Evolutionary conservation across 2,329 filamentous ascomycete species (phyloP).

Genomic region (Penicillium rolfsii): DNA sequence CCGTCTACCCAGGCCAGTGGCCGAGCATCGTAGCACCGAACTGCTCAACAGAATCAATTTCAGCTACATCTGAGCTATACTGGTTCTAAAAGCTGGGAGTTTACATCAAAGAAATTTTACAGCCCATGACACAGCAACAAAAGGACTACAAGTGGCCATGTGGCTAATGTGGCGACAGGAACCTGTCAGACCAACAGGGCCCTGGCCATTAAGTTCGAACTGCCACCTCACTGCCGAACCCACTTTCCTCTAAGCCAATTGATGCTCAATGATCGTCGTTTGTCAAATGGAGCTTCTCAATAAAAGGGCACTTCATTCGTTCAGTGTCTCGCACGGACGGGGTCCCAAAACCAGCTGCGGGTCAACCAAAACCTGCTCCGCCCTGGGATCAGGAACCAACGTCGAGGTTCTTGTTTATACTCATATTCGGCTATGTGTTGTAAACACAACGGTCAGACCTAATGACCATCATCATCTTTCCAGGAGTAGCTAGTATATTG

Average conservation of each 20-base stretch:
- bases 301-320: neutral
- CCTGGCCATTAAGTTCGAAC: neutral
- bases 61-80: neutral
- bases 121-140: neutral
- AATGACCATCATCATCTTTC: constrained; percentile 1
- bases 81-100: constrained; percentile 1
- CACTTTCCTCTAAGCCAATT: neutral
- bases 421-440: neutral
- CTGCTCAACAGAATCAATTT: neutral
- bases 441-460: neutral
- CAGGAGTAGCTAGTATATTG: neutral
- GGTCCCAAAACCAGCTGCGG: constrained; percentile 11
- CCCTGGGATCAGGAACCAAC: constrained; percentile 14
- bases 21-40: constrained; percentile 7
- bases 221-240: neutral
- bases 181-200: neutral
- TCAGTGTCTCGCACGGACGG: constrained; percentile 9
- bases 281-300: neutral
- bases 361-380: constrained; percentile 19
- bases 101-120: neutral
- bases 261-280: neutral
- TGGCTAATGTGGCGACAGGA: constrained; percentile 7
- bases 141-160: neutral
- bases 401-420: neutral
- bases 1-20: constrained; percentile 3